These are phyloP conservation scores for Debaryomyces singareniensis DNA, from an alignment of 1,139 yeast species.

Conservation along the genomic window DNA sequence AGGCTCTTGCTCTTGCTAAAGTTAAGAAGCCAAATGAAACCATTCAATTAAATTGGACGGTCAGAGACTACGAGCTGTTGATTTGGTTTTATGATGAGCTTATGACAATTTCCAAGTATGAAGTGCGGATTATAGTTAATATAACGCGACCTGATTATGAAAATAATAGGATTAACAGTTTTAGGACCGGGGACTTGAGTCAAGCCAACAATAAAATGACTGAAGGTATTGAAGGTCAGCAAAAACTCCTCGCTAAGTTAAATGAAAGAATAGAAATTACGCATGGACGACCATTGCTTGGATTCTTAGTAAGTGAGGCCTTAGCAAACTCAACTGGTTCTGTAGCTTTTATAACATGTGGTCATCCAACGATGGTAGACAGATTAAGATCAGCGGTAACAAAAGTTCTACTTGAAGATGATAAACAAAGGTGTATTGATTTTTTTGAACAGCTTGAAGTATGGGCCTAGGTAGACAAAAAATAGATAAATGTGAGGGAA, in stretches of 20 bases:
- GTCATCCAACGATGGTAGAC: slow-evolving; percentile 47
- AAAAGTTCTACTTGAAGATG: slow-evolving; percentile 14
- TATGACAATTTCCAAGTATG: slow-evolving; percentile 20
- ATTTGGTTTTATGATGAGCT: slow-evolving; percentile 50
- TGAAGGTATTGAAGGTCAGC: not conserved
- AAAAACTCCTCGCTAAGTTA: slow-evolving; percentile 14
- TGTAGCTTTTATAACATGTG: slow-evolving; percentile 42
- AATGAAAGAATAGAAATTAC: slow-evolving; percentile 31
- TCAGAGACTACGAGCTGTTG: slow-evolving; percentile 37
- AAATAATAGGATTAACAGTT: not conserved
- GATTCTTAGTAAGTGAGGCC: slow-evolving; percentile 27
- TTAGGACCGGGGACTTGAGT: not conserved
- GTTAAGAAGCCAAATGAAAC: slow-evolving; percentile 12
- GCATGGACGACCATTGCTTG: slow-evolving; percentile 41
- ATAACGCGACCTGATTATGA: slow-evolving; percentile 33
- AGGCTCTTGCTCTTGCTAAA: slow-evolving; percentile 16
- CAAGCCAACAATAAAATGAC: not conserved
- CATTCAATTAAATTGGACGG: slow-evolving; percentile 46
- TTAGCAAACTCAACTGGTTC: slow-evolving; percentile 33
- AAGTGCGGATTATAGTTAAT: slow-evolving; percentile 31
- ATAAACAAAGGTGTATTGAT: slow-evolving; percentile 38
- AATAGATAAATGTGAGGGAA: too few relatives aligned
- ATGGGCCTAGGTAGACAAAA: slow-evolving; percentile 27
- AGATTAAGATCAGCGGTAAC: slow-evolving; percentile 32
- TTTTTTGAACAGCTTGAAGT: slow-evolving; percentile 42